Evolutionary conservation across 1,139 yeast genomes (phyloP).

Genomic region (Debaryomyces singareniensis): DNA sequence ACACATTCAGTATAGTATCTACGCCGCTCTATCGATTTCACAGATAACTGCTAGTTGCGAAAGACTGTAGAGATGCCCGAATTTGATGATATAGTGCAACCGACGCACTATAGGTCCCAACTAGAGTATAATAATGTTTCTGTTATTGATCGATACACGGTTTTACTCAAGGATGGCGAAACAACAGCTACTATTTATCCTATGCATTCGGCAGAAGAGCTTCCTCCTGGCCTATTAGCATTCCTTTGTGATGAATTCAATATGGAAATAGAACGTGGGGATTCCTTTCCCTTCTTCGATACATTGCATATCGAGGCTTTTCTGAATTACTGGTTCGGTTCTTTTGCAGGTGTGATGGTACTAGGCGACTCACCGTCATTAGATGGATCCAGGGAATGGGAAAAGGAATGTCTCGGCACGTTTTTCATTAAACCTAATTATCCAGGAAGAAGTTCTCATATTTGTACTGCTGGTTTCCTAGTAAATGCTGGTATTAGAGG

Average conservation of each 20-base stretch:
- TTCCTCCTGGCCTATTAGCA: constrained; percentile 74
- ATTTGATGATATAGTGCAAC: constrained; percentile 29
- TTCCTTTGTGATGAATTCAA: constrained; percentile 89
- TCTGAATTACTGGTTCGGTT: constrained; percentile 78
- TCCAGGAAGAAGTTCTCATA: constrained; percentile 89
- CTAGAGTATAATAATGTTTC: constrained; percentile 28
- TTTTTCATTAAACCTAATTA: constrained; percentile 82
- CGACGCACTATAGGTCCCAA: constrained; percentile 27
- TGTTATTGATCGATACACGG: constrained; percentile 47
- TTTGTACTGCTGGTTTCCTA: constrained; percentile 84
- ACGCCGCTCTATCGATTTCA: constrained; percentile 6
- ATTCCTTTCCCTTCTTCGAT: constrained; percentile 79
- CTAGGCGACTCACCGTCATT: constrained; percentile 63
- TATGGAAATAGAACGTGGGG: constrained; percentile 87
- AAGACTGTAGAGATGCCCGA: constrained; percentile 21
- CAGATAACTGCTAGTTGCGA: constrained; percentile 2
- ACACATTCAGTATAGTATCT: constrained; percentile 16
- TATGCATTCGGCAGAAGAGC: constrained; percentile 50
- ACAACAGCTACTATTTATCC: constrained; percentile 93
- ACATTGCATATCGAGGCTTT: constrained; percentile 69
- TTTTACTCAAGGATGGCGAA: constrained; percentile 77
- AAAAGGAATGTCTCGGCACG: constrained; percentile 81
- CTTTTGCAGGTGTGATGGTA: constrained; percentile 83
- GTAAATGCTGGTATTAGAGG: constrained; percentile 92
- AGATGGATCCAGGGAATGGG: constrained; percentile 71